Conservation (phyloP, 768 basidiomycete species). For the Calocybe cyanea region DNA sequence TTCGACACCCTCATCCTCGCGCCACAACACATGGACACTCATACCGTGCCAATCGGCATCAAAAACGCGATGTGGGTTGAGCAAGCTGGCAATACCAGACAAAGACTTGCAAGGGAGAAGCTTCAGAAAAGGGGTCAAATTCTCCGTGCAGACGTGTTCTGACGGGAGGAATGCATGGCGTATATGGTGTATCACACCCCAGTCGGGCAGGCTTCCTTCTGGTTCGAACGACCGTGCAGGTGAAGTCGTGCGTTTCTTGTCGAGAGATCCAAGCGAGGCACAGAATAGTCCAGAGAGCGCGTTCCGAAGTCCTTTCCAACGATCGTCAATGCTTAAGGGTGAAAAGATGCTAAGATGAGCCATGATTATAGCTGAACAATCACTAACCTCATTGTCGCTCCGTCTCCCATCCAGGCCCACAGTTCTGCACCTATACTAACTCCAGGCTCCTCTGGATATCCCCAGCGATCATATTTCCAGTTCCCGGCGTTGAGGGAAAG, state of each 20-base stretch:
- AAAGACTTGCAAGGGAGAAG: conserved; percentile 88
- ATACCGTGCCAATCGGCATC: conserved; percentile 93
- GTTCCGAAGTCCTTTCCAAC: conserved; percentile 85
- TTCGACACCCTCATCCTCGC: conserved; percentile 52
- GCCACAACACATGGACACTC: conserved; percentile 71
- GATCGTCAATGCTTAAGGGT: conserved; percentile 55
- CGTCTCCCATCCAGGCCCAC: conserved; percentile 92
- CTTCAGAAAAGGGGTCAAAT: conserved; percentile 93
- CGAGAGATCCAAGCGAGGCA: conserved; percentile 78
- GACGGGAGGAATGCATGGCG: conserved; percentile 77
- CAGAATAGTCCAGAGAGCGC: conserved; percentile 93
- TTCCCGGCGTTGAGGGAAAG: conserved; percentile 88
- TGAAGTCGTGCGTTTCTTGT: conserved; percentile 71
- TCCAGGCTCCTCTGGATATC: conserved; percentile 68
- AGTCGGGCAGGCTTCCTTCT: conserved; percentile 51
- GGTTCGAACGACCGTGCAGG: conserved; percentile 59
- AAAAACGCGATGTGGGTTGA: conserved; percentile 84
- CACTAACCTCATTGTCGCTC: conserved; percentile 45
- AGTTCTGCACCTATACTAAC: conserved; percentile 94
- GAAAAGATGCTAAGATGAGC: too few relatives aligned
- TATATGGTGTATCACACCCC: conserved; percentile 47
- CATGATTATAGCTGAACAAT: neutral
- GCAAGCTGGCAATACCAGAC: conserved; percentile 77
- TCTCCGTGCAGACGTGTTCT: conserved; percentile 95
- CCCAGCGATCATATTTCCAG: conserved; percentile 87